Evolutionary conservation across 768 basidiomycete species (phyloP), one percentile per base, ranked within the genome.

Genomic region (Macrolepiota fuliginosa): DNA sequence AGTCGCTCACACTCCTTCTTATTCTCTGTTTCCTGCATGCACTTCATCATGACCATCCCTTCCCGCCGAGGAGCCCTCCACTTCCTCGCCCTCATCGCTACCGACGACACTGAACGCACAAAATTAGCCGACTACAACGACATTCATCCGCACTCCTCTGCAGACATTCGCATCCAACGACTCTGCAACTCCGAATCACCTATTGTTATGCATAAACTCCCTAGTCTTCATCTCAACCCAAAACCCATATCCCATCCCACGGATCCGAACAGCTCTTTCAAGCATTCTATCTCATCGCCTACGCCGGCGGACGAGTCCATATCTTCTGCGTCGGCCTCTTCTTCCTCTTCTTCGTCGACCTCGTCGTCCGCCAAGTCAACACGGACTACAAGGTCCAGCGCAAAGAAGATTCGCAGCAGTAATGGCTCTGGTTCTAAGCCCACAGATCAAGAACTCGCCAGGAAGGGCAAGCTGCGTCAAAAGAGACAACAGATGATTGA

Each of bases 81-180:
- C 58, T 71, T 74, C 65, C 71, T 79, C 47, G 76, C 75, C 67
- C 69, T 69, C 45, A 71, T 77, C 63, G 73, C 72, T 62, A 72
- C 68, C 61, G 65, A 69, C 62, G 68, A 67, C 42, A 55, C 59
- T 54, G 62, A 57, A 65, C 57, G 63, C 47, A 46, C 68, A 59
- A 65, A 55, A 24, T 57, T 60, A 58, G 53, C 61, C 64, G 57
- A 61, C 67, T 55, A 32, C 63, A 24, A 56, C 68, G 39, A 54
- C 27, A 46, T 32, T 49, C 63, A n/a, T 47, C 35, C 53, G 19
- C 56, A 56, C 51, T 42, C 37, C 59, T 63, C 63, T 19, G 65
- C 67, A 39, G 58, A 62, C 62, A 64, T 64, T 65, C 45, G 65
- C 70, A 50, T 68, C 66, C 58, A 59, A 56, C 37, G 64, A 54